Conservation (phyloP, 192 early-diverging fungal species). For the Coemansia sp. region DNA sequence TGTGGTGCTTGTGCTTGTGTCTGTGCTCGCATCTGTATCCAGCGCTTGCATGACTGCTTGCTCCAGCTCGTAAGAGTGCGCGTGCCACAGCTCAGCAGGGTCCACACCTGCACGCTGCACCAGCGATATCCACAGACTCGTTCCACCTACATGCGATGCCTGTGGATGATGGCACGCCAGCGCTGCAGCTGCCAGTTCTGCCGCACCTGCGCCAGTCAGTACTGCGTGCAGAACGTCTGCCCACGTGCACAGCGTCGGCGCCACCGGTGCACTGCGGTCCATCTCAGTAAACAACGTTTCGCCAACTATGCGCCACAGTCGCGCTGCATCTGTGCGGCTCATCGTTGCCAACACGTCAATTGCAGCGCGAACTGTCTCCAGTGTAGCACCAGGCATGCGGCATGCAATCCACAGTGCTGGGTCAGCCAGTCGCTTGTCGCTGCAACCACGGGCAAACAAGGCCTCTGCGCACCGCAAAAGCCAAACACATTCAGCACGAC, state of each 20-base stretch:
- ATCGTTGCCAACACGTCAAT: slow-evolving; percentile 13
- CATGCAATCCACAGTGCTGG: slow-evolving; percentile 36
- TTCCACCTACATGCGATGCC: slow-evolving; percentile 37
- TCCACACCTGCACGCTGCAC: slow-evolving; percentile 73
- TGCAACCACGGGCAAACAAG: slow-evolving; percentile 34
- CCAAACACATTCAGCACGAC: slow-evolving; percentile 66
- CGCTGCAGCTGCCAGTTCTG: slow-evolving; percentile 55
- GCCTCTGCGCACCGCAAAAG: slow-evolving; percentile 61
- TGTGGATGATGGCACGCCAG: slow-evolving; percentile 53
- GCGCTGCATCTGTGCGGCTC: slow-evolving; percentile 16
- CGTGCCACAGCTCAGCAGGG: slow-evolving; percentile 63
- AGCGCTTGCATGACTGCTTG: slow-evolving; percentile 53
- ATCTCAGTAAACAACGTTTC: slow-evolving; percentile 8
- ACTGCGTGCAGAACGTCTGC: slow-evolving; percentile 23
- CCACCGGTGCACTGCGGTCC: background rate
- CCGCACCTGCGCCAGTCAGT: slow-evolving; percentile 6
- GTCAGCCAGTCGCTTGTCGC: slow-evolving; percentile 25
- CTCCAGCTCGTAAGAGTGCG: slow-evolving; percentile 44
- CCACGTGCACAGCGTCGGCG: slow-evolving; percentile 13
- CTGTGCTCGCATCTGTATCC: slow-evolving; percentile 23
- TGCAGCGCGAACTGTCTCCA: slow-evolving; percentile 3
- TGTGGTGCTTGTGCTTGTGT: background rate
- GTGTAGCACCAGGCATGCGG: slow-evolving; percentile 37
- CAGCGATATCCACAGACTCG: slow-evolving; percentile 83
- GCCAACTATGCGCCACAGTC: slow-evolving; percentile 31